Evolutionary conservation across 1,284 basidiomycete genomes (phyloP).

Genomic region (Cutaneotrichosporon mucoides): DNA sequence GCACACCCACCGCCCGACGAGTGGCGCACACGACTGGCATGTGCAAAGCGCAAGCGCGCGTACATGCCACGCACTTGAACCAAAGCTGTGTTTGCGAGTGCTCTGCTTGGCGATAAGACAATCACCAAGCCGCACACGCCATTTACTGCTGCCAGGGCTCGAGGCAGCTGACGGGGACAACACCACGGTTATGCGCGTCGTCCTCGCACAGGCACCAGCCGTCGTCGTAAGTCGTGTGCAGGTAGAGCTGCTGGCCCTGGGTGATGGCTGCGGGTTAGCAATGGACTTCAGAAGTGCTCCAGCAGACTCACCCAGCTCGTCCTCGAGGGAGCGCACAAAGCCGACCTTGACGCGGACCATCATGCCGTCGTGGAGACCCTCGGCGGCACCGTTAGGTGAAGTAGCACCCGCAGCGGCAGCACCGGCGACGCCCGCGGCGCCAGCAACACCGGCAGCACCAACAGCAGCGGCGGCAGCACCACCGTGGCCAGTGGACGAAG

Average conservation of each 20-base stretch:
- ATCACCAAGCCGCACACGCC: too few relatives aligned
- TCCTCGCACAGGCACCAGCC: slow-evolving; percentile 49
- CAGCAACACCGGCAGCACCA: slow-evolving; percentile 3
- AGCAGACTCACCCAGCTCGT: slow-evolving; percentile 43
- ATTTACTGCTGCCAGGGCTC: slow-evolving; percentile 27
- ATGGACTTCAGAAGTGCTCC: too few relatives aligned
- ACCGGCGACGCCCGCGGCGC: slow-evolving; percentile 2
- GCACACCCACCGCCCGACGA: background rate
- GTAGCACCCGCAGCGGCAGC: slow-evolving; percentile 9
- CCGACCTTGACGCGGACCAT: slow-evolving; percentile 46
- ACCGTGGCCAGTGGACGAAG: background rate
- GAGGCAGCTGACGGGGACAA: slow-evolving; percentile 47
- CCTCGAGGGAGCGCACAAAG: slow-evolving; percentile 46
- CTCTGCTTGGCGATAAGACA: too few relatives aligned
- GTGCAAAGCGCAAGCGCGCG: too few relatives aligned
- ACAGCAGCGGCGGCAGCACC: background rate
- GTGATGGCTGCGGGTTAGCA: slow-evolving; percentile 30
- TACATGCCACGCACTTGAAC: too few relatives aligned
- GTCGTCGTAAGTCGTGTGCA: slow-evolving; percentile 49
- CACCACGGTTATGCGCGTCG: slow-evolving; percentile 39
- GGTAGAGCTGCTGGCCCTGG: slow-evolving; percentile 47
- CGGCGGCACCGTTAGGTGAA: slow-evolving; percentile 6
- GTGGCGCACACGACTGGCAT: background rate
- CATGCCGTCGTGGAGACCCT: slow-evolving; percentile 34
- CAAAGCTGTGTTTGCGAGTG: too few relatives aligned